A percentile compares a stretch with the other conserved stretches of the same genome.
Conservation (phyloP, 2,329 filamentous ascomycete genomes). For the Spiromastix sp. region DNA sequence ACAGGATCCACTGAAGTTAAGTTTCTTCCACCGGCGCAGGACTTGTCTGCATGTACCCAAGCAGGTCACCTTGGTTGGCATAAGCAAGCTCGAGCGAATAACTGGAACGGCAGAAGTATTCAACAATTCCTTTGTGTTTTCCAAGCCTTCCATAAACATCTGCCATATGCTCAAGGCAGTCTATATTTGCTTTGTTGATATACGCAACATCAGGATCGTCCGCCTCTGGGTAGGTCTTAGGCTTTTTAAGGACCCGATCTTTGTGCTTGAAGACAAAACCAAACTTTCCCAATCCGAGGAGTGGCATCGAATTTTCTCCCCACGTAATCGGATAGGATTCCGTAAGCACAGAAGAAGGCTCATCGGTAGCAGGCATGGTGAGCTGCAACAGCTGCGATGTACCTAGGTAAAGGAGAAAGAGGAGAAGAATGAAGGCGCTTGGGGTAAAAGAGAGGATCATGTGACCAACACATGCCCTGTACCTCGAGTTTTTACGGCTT, state of each 20-base stretch:
- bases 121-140: conserved; percentile 8
- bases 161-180: background rate
- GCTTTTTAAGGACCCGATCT: conserved; percentile 10
- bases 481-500: too few species aligned
- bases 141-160: background rate
- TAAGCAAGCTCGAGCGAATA: conserved; percentile 12
- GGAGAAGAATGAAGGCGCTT: too few species aligned
- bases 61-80: conserved; percentile 13
- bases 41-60: conserved; percentile 9
- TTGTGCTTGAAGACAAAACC: conserved; percentile 10
- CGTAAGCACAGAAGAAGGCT: too few species aligned
- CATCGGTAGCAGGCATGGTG: too few species aligned
- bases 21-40: conserved; percentile 9
- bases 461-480: too few species aligned
- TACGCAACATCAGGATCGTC: conserved; percentile 5
- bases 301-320: too few species aligned
- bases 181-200: background rate
- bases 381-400: too few species aligned
- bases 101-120: conserved; percentile 10
- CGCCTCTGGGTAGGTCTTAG: conserved; percentile 9
- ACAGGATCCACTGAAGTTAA: conserved; percentile 11
- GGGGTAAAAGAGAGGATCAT: too few species aligned
- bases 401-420: too few species aligned
- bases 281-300: conserved; percentile 9
- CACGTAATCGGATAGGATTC: too few species aligned